Base-by-base conservation (phyloP, 805 yeast species). In the Kuraishia ogatae region DNA sequence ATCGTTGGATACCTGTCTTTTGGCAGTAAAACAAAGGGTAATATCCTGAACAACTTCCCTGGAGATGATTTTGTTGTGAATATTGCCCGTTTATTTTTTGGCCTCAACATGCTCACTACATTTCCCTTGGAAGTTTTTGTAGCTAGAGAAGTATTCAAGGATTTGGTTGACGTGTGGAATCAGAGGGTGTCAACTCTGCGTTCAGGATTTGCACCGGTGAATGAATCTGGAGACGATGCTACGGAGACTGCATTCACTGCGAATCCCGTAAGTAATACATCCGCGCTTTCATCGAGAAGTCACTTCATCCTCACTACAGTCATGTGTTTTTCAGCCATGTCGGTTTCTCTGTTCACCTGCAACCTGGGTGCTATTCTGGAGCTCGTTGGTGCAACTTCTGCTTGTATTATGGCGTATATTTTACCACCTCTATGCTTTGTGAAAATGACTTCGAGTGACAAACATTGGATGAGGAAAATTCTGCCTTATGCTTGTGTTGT, bases 81-180 rank as follows among this genome's bases (percentile, higher is more conserved):
- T 62, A 73, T 93, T 43, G 97, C 98, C 0, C 77, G 98, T 54
- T 80, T 92, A 59, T 89, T 97, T 61, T 91, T 91, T 67, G 97
- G 97, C 0, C 75, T 91, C 62, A 91, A 91, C 64, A 91, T 91
- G 97, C 74, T 91, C 52, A 91, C 97, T 0, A 91, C 97, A 0
- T 84, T 88, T 60, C 98, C 98, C 0, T 68, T 92, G 53, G 98
- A 92, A 67, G 81, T 92, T 0, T 92, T 91, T 66, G 98, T 93
- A 1, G 84, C 94, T 35, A 73, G 97, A 59, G 96, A 92, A 61
- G 96, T 92, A 1, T 67, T 89, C n/a, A 78, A 82, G 57, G 96
- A 89, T 60, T 71, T 85, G 64, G 70, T 74, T 62, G 75, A 53
- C 46, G 57, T 60, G 7, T 61, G 66, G 8, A 66, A 66, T 54